Evolutionary conservation across 768 basidiomycete species (phyloP).

Genomic region (Boletellus ananas): DNA sequence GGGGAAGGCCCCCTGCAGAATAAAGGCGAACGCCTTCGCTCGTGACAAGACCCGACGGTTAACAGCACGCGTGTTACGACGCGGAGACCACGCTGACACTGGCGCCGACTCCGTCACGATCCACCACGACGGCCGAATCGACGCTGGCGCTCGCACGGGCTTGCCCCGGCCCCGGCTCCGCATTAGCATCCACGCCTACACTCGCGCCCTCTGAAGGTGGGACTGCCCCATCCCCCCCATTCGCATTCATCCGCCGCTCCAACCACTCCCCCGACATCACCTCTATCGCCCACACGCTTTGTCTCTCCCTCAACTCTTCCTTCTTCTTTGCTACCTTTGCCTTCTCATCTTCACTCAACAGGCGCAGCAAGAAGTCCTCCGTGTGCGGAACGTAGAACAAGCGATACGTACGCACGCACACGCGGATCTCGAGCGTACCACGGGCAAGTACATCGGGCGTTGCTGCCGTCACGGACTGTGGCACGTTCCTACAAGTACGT

Average conservation of each 20-base stretch:
- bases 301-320: slow-evolving; percentile 6
- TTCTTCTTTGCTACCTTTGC: background rate
- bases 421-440: slow-evolving; percentile 74
- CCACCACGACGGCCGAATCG: background rate
- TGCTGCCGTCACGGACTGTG: slow-evolving; percentile 14
- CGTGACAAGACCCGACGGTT: no score
- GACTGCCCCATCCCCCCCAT: background rate
- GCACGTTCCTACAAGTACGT: slow-evolving; percentile 18
- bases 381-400: slow-evolving; percentile 26
- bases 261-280: slow-evolving; percentile 17
- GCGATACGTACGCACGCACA: slow-evolving; percentile 57
- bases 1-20: background rate
- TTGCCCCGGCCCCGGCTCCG: background rate
- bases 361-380: slow-evolving; percentile 21
- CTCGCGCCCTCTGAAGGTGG: background rate
- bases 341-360: slow-evolving; percentile 8
- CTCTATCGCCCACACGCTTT: slow-evolving; percentile 12
- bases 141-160: background rate
- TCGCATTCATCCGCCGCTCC: background rate
- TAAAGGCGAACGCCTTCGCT: background rate
- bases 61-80: slow-evolving; percentile 8
- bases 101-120: background rate
- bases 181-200: background rate
- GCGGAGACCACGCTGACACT: background rate
- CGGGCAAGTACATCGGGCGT: slow-evolving; percentile 46